Base-by-base conservation (phyloP, 257 asterid genomes). In the Knoxia roxburghii region DNA sequence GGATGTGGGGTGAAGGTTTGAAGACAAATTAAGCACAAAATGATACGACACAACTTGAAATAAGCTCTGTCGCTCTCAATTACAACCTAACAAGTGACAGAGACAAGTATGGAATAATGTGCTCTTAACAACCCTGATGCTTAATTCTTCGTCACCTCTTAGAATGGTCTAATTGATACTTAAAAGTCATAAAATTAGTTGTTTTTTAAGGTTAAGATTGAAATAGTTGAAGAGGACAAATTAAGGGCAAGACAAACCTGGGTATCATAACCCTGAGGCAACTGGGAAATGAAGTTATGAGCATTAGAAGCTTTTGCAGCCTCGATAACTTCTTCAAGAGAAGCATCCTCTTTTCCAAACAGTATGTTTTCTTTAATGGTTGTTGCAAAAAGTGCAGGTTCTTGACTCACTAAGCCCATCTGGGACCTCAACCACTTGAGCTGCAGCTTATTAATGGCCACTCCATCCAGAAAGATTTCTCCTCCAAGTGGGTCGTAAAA, bases 341-440 rank as follows among this genome's bases (percentile, higher is more conserved):
- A 69, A 0, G 95, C 99, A 60, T 88, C 88, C 64, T 93, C 97
- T 71, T 90, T 90, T 32, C 99, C 99, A 30, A 93, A 90, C 55
- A 90, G 78, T 72, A 93, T 88, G 48, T 93, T 93, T 67, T 93
- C 99, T 67, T 83, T 90, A 46, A 93, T 90, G 1, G 96, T 77
- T 30, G 97, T 90, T 1, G 95, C 99, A 59, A 90, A 93, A 7
- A 93, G 86, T 5, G 95, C 92, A 4, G 99, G 99, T 77, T 93
- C 99, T 53, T 93, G 99, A 74, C 99, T 93, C 18, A 93, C 97
- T 61, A 93, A 68, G 30, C 99, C 99, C 99, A 90, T 93, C 69
- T 86, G 97, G 6, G 95, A 85, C 83, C 99, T 88, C 55, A 93
- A 68, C 99, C 99, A 93, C 78, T 86, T 93, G 51, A 90, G 83